Conservation (phyloP, 495 filamentous ascomycete species). For the Xylaria castorea region DNA sequence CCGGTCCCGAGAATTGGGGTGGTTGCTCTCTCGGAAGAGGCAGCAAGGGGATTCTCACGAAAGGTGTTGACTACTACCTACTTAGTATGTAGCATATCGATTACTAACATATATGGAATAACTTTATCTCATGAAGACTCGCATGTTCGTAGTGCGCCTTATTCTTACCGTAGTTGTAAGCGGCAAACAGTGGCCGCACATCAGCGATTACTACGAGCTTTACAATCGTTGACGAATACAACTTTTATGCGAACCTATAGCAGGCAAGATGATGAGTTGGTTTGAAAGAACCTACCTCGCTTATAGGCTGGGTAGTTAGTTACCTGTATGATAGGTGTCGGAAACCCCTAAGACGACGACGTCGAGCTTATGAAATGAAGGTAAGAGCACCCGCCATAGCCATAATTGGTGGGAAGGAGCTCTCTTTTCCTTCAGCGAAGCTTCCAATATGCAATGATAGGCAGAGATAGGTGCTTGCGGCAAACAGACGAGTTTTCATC, state of each 20-base stretch:
- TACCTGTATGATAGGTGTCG: neutral
- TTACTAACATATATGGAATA: constrained; percentile 2
- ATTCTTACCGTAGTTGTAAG: neutral
- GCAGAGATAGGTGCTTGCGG: neutral
- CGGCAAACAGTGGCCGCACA: neutral
- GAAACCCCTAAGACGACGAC: neutral
- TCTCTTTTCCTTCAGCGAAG: neutral
- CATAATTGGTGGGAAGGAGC: neutral
- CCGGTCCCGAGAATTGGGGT: neutral
- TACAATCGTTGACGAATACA: neutral
- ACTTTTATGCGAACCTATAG: neutral
- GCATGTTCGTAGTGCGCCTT: too few relatives aligned
- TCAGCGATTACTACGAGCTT: neutral
- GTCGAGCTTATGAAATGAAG: neutral
- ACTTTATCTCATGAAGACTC: neutral
- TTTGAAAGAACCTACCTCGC: neutral
- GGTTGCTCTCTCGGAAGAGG: neutral
- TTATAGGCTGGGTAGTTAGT: neutral
- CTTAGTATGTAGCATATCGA: neutral
- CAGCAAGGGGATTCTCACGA: neutral
- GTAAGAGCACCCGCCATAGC: neutral
- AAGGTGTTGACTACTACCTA: neutral
- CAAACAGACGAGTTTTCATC: neutral
- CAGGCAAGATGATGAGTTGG: neutral
- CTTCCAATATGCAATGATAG: neutral